A percentile compares a stretch with the other conserved stretches of the same genome.
phyloP scores from a whole-genome alignment of 2,329 filamentous ascomycete genomes.

The Canariomyces notabilis region DNA sequence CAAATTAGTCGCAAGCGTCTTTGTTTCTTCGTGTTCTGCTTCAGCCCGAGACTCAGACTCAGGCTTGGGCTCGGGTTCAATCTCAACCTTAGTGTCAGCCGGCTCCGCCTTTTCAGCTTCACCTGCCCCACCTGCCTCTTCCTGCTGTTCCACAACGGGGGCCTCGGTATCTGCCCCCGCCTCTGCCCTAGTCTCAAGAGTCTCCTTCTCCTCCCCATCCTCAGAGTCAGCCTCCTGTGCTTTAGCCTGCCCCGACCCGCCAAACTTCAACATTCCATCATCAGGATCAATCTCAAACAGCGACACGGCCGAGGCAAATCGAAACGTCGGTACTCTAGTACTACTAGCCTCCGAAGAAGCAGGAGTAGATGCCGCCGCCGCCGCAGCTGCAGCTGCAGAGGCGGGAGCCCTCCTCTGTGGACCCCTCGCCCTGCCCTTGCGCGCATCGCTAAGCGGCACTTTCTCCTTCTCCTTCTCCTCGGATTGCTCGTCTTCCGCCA shows the following conservation, averaged over 20 bases:
- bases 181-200: constrained; percentile 1
- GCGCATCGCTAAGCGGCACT: constrained; percentile 77
- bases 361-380: constrained; percentile 25
- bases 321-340: constrained; percentile 34
- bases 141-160: not conserved
- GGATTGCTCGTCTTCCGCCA: constrained; percentile 50
- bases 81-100: constrained; percentile 1
- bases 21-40: constrained; percentile 19
- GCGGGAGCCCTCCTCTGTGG: constrained; percentile 55
- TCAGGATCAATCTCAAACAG: constrained; percentile 50
- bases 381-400: constrained; percentile 27
- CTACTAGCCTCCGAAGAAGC: not conserved
- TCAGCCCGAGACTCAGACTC: constrained; percentile 11
- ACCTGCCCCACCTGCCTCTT: not conserved
- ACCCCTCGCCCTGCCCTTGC: constrained; percentile 84
- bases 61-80: constrained; percentile 4
- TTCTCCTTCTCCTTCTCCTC: constrained; percentile 60
- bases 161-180: not conserved
- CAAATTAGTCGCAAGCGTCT: constrained; percentile 38
- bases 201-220: not conserved
- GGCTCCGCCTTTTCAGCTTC: not conserved
- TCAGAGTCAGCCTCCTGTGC: constrained; percentile 3
- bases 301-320: constrained; percentile 43
- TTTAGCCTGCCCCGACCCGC: constrained; percentile 28
- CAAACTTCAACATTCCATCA: constrained; percentile 39